These are phyloP conservation scores for Eimeria maxima DNA, from an alignment of 169 alveolate species.

Conservation along the genomic window DNA sequence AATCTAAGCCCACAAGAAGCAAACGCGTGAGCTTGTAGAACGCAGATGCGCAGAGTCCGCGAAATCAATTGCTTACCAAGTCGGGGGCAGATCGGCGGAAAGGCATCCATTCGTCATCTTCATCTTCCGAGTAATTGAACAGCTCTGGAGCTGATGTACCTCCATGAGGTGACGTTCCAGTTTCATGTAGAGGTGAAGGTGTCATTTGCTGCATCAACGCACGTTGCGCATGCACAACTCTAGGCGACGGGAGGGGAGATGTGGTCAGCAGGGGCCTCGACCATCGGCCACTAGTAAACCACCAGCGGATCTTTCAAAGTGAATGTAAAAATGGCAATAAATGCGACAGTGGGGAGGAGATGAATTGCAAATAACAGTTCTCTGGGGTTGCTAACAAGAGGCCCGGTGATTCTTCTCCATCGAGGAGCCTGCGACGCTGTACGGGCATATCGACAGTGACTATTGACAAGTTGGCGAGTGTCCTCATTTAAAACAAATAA, in stretches of 20 bases:
- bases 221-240: neutral
- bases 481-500: neutral
- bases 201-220: neutral
- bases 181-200: neutral
- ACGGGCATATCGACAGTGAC: neutral
- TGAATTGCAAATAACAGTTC: neutral
- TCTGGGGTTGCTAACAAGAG: neutral
- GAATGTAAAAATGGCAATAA: neutral
- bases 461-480: neutral
- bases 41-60: neutral
- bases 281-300: neutral
- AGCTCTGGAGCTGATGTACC: neutral
- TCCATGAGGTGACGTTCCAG: neutral
- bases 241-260: neutral
- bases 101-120: constrained; percentile 57
- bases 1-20: neutral
- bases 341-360: neutral
- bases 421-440: neutral
- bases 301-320: neutral
- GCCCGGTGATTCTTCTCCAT: neutral
- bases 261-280: neutral
- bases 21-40: neutral
- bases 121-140: constrained; percentile 16
- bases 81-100: constrained; percentile 67
- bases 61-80: neutral